Evolutionary conservation across 139 green algal genomes (phyloP), one percentile per base, ranked within the genome.

Genomic region (Closterium sp.): DNA sequence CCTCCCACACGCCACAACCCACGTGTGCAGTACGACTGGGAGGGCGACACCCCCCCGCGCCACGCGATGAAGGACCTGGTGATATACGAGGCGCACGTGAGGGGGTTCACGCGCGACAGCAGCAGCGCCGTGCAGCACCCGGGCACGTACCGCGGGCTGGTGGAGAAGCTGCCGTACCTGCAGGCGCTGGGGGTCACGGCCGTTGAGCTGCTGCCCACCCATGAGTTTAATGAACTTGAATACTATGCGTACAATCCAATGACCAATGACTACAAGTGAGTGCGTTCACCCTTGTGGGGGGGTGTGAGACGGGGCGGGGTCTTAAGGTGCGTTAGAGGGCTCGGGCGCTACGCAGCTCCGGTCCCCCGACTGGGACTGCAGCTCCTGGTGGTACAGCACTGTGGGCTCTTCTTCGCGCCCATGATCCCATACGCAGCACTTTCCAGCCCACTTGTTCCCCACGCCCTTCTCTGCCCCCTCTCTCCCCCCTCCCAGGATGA

Each of bases 221-320:
- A 98, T n/a, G 98, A 99, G 95, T 99, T 99, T 95, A 99, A 99
- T 92, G 98, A 99, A 95, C 95, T 99, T 0, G 98, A 99, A 95
- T 99, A 99, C 95, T 98, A 99, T 92, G 85, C 89, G 3, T 91
- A 92, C 85, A 96, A 96, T 88, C 91, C 89, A 1, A 50, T 34
- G n/a, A 95, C 88, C n/a, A n/a, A 38, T 1, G 28, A 88, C 22
- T 89, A 94, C 93, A 92, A 88, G 92, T 93, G 87, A 91, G 90
- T 73, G 50, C n/a, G n/a, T n/a, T n/a, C n/a, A n/a, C n/a, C n/a
- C n/a, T n/a, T n/a, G 50, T 24, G 17, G 4, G 50, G 50, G 9
- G 50, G 50, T 21, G 50, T 9, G 38, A 45, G 38, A 45, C 38
- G 4, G 38, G 38, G 10, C 38, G 38, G 38, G 38, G 38, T 45